phyloP scores from a whole-genome alignment of 768 basidiomycete species.

The Tremella mesenterica region DNA sequence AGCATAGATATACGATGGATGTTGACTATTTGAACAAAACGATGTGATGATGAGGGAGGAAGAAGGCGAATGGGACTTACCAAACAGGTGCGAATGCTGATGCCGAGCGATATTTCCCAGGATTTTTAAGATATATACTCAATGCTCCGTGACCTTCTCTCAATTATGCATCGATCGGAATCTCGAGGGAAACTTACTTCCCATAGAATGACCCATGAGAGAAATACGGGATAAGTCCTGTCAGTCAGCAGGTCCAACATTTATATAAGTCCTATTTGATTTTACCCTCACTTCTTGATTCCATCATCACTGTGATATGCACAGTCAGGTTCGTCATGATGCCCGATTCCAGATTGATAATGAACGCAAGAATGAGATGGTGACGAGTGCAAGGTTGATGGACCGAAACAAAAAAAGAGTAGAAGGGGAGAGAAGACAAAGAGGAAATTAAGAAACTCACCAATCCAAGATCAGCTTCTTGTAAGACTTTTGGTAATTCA shows the following conservation, averaged over 20 bases:
- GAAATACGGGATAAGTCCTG: conserved; percentile 77
- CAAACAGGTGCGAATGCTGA: conserved; percentile 61
- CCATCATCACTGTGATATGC: too few species aligned
- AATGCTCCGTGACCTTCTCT: conserved; percentile 85
- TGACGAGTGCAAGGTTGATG: too few species aligned
- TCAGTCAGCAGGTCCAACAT: background rate
- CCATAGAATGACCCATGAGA: conserved; percentile 93
- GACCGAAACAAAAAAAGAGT: background rate
- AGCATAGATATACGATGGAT: too few species aligned
- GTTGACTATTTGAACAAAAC: background rate
- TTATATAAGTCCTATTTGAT: too few species aligned
- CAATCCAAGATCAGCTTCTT: conserved; percentile 64
- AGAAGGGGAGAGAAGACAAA: background rate
- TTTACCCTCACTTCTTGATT: too few species aligned
- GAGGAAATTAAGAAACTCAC: conserved; percentile 48
- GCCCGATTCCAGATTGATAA: too few species aligned
- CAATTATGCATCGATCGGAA: background rate
- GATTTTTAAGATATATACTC: conserved; percentile 72
- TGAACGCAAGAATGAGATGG: too few species aligned
- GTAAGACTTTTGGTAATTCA: conserved; percentile 74
- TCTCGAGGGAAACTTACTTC: conserved; percentile 22
- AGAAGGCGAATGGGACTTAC: conserved; percentile 18
- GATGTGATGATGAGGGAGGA: background rate
- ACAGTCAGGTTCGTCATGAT: too few species aligned
- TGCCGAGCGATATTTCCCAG: conserved; percentile 65